Conservation (phyloP, 345 rosid species). For the Combretum micranthum region DNA sequence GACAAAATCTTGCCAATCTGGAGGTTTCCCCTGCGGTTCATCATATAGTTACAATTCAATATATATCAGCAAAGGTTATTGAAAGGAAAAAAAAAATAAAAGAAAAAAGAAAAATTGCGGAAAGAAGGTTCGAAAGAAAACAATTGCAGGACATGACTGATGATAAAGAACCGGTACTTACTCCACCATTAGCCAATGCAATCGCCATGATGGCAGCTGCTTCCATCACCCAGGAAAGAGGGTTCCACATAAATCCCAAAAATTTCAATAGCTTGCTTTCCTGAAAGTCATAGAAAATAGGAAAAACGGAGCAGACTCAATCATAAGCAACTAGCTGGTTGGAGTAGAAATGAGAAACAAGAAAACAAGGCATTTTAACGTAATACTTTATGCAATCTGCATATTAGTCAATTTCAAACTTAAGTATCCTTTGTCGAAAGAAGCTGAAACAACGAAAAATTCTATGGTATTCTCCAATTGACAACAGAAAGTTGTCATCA, state of each 20-base stretch:
- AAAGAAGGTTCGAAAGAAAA: not conserved
- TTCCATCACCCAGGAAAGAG: slow-evolving; percentile 78
- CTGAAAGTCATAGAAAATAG: slow-evolving; percentile 21
- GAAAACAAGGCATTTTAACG: too few species aligned
- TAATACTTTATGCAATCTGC: too few species aligned
- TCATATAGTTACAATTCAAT: not conserved
- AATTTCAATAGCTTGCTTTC: slow-evolving; percentile 55
- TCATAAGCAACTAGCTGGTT: too few species aligned
- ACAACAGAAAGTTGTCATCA: too few species aligned
- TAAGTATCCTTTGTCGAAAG: too few species aligned
- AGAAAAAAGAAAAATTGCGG: too few species aligned
- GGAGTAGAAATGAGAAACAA: too few species aligned
- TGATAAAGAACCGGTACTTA: slow-evolving; percentile 14
- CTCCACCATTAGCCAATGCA: slow-evolving; percentile 70
- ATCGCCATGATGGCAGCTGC: slow-evolving; percentile 75
- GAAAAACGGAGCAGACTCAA: too few species aligned
- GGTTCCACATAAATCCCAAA: slow-evolving; percentile 71
- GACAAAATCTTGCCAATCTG: slow-evolving; percentile 69
- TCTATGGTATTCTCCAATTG: too few species aligned
- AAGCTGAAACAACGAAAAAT: too few species aligned
- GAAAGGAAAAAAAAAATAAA: not conserved
- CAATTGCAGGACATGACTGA: not conserved
- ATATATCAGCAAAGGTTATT: not conserved
- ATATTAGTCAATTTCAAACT: too few species aligned
- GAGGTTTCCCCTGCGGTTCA: slow-evolving; percentile 43